These are phyloP conservation scores for Alternaria brassicae DNA, from an alignment of 2,329 filamentous ascomycete genomes.

Conservation along the genomic window DNA sequence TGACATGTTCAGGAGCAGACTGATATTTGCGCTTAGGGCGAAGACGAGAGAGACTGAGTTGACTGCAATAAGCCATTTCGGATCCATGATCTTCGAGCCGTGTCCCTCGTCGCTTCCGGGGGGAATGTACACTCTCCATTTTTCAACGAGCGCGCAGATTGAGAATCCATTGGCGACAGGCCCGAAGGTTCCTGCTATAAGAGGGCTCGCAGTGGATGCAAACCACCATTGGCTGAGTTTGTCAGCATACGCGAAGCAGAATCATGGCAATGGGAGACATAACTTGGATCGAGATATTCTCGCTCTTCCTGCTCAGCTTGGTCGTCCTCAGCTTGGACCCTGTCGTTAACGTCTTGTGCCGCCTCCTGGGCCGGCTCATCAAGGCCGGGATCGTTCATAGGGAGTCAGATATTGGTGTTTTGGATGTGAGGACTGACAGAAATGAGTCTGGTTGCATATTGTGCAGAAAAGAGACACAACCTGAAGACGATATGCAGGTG, in stretches of 20 bases:
- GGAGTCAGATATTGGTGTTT: background rate
- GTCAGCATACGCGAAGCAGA: slow-evolving; percentile 12
- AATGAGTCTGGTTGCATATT: background rate
- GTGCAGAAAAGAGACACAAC: background rate
- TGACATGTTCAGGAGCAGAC: slow-evolving; percentile 67
- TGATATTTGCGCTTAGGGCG: slow-evolving; percentile 62
- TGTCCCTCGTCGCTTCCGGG: slow-evolving; percentile 54
- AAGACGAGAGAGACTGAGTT: slow-evolving; percentile 64
- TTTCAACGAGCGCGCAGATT: slow-evolving; percentile 62
- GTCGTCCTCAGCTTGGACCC: slow-evolving; percentile 39
- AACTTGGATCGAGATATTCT: slow-evolving; percentile 56
- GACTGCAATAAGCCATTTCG: slow-evolving; percentile 62
- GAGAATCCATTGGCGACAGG: slow-evolving; percentile 64
- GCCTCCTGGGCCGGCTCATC: slow-evolving; percentile 58
- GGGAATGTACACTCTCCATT: slow-evolving; percentile 63
- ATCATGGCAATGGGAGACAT: background rate
- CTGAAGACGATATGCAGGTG: background rate
- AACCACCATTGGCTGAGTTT: slow-evolving; percentile 64
- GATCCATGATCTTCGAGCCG: slow-evolving; percentile 59
- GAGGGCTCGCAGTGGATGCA: slow-evolving; percentile 64
- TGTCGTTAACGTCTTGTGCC: slow-evolving; percentile 55
- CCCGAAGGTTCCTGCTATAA: slow-evolving; percentile 63
- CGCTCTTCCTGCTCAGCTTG: slow-evolving; percentile 51
- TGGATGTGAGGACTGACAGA: background rate
- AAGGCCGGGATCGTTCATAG: slow-evolving; percentile 60